Percentiles rank a stretch among this genome's conserved stretches.
phyloP scores from a whole-genome alignment of 306 rosid genomes.

The Cicer arietinum region DNA sequence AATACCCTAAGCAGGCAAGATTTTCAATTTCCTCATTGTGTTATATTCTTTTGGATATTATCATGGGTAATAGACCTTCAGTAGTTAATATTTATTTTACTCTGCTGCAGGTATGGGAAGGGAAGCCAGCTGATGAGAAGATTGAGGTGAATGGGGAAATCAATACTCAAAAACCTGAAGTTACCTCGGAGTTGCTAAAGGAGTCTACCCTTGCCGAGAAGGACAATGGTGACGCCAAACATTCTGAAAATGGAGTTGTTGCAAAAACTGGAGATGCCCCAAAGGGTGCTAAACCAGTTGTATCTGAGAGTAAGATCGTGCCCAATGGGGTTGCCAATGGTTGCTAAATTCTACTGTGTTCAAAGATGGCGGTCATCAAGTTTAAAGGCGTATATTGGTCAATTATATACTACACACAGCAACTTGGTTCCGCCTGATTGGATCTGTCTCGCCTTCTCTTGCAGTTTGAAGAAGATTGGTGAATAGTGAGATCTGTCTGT shows the following conservation, averaged over 20 bases:
- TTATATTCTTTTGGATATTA: background rate
- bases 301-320: constrained; percentile 61
- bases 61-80: background rate
- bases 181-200: constrained; percentile 54
- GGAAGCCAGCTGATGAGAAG: constrained; percentile 78
- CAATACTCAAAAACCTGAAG: constrained; percentile 58
- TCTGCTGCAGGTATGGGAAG: constrained; percentile 84
- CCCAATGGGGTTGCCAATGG: constrained; percentile 79
- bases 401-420: constrained; percentile 43
- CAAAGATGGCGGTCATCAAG: constrained; percentile 51
- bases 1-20: constrained; percentile 77
- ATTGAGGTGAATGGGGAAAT: constrained; percentile 61
- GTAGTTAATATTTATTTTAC: background rate
- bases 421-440: constrained; percentile 53
- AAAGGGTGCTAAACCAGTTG: constrained; percentile 82
- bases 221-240: constrained; percentile 51
- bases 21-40: background rate
- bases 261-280: constrained; percentile 74
- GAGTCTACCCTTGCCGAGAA: constrained; percentile 48
- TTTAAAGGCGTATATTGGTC: constrained; percentile 47
- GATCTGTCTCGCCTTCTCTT: constrained; percentile 52
- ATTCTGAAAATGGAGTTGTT: constrained; percentile 61
- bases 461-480: constrained; percentile 49
- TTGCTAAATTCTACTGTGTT: constrained; percentile 55
- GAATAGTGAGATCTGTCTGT: constrained; percentile 51